Evolutionary conservation across 2,329 filamentous ascomycete species (phyloP).

Genomic region (Capronia coronata): DNA sequence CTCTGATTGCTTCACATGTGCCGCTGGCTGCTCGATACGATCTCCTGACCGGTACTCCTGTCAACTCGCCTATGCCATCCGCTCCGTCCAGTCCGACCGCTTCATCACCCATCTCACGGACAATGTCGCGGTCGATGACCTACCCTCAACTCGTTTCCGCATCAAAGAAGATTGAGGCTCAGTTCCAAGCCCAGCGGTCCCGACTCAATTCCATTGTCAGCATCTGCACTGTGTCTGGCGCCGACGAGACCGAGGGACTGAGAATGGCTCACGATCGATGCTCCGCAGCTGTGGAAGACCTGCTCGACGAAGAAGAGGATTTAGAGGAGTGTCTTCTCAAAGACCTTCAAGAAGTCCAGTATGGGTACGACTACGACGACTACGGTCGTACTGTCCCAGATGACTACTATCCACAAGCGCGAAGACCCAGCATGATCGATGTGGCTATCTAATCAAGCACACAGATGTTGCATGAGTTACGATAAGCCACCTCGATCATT

Average conservation of each 20-base stretch:
- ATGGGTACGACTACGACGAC: slow-evolving; percentile 11
- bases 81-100: slow-evolving; percentile 15
- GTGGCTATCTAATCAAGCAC: slow-evolving; percentile 8
- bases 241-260: slow-evolving; percentile 24
- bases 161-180: slow-evolving; percentile 26
- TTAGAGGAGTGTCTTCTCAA: slow-evolving; percentile 22
- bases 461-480: not conserved
- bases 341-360: slow-evolving; percentile 17
- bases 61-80: slow-evolving; percentile 12
- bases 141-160: slow-evolving; percentile 16
- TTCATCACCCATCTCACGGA: slow-evolving; percentile 8
- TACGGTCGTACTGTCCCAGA: not conserved
- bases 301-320: slow-evolving; percentile 26
- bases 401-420: slow-evolving; percentile 3
- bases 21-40: slow-evolving; percentile 25
- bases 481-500: not conserved
- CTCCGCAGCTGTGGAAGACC: slow-evolving; percentile 20
- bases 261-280: slow-evolving; percentile 26
- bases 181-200: slow-evolving; percentile 26
- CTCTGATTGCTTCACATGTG: slow-evolving; percentile 24
- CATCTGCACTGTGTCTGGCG: slow-evolving; percentile 27
- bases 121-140: slow-evolving; percentile 11
- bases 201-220: slow-evolving; percentile 26
- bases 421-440: slow-evolving; percentile 18
- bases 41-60: slow-evolving; percentile 14